Evolutionary conservation across 2,329 filamentous ascomycete genomes (phyloP), one percentile per base, ranked within the genome.

Genomic region (Lojkania enalia): DNA sequence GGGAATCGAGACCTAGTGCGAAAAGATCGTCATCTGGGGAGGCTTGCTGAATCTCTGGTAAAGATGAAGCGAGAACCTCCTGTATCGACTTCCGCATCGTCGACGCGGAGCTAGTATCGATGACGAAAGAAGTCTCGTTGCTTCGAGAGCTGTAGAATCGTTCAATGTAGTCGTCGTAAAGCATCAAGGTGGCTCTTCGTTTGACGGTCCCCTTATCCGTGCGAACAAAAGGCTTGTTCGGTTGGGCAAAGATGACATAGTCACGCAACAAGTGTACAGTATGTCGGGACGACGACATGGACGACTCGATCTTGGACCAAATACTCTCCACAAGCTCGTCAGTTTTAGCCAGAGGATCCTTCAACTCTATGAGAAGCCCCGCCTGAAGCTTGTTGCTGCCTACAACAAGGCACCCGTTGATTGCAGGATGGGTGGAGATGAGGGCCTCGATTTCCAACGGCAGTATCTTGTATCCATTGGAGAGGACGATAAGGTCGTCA

Each of bases 161-260:
- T 14, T 78, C 71, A 20, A 80, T 78, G 41, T 77, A 75, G 2
- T 71, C 59, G 1, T 58, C 57, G 35, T 77, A 80, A 0, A 74
- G 63, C 1, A 55, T 44, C 5, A 71, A 43, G 0, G 77, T 77
- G 0, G 64, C 61, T 1, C 57, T 59, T 2, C 76, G 69, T 53
- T 75, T 73, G 7, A 76, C 64, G 0, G 70, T 76, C 0, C 73
- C 69, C 51, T 80, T 78, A 14, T 72, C 71, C 0, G 77, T 75
- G 11, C 63, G 67, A 1, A 71, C 55, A 39, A 79, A 76, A 0
- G 75, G 72, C 50, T 75, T 76, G 2, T 65, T 58, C 13, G 63
- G 63, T 3, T 71, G 66, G 1, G 75, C 59, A 42, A 80, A 64
- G 0, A 66, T 60, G 23, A 79, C 67, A 31, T 68, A 72, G 32